A percentile compares a stretch with the other conserved stretches of the same genome.
Evolutionary conservation across 805 yeast species (phyloP).

Genomic region (Candida caryicola): DNA sequence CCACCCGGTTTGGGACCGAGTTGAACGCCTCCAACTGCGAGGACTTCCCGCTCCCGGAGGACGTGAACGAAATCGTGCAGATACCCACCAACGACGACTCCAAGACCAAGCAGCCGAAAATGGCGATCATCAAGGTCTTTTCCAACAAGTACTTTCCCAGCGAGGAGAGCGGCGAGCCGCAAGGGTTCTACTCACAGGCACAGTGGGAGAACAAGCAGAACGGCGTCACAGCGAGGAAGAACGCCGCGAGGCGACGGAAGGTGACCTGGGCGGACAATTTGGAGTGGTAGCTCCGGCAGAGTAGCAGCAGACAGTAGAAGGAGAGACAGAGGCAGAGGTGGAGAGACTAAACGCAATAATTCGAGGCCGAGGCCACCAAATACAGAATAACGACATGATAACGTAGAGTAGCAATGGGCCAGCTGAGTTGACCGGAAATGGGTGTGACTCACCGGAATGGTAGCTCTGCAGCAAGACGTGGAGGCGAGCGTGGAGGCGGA

Average conservation of each 20-base stretch:
- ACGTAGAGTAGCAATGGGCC: too few relatives aligned
- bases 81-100: slow-evolving; percentile 46
- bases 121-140: slow-evolving; percentile 42
- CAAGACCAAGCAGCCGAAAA: slow-evolving; percentile 23
- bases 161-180: background rate
- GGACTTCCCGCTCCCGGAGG: slow-evolving; percentile 62
- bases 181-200: slow-evolving; percentile 1
- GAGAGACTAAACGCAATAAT: background rate
- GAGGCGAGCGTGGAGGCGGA: too few relatives aligned
- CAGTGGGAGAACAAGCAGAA: slow-evolving; percentile 1
- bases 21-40: slow-evolving; percentile 59
- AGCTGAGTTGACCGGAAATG: too few relatives aligned
- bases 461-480: too few relatives aligned
- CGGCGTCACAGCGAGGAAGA: slow-evolving; percentile 8
- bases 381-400: too few relatives aligned
- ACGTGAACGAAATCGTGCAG: slow-evolving; percentile 54
- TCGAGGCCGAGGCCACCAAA: too few relatives aligned
- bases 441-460: too few relatives aligned
- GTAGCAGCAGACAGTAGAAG: background rate
- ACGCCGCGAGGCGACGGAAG: slow-evolving; percentile 32
- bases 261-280: slow-evolving; percentile 11
- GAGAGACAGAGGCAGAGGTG: background rate
- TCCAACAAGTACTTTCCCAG: slow-evolving; percentile 9
- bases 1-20: slow-evolving; percentile 68
- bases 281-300: slow-evolving; percentile 7